Conservation (phyloP, 2,329 filamentous ascomycete species). For the Epichloe hybrida region DNA sequence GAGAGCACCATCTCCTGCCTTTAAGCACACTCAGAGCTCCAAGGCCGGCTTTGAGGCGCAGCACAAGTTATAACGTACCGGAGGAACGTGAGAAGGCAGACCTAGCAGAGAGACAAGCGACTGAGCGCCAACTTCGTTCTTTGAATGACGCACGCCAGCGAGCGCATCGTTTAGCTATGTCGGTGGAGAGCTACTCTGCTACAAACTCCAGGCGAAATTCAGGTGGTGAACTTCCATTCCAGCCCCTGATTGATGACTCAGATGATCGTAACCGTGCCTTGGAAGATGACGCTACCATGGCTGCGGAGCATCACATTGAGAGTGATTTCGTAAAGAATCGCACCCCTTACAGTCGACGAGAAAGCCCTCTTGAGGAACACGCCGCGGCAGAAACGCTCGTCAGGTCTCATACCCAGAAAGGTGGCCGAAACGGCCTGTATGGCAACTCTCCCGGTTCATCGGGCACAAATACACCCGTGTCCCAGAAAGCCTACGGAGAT, state of each 20-base stretch:
- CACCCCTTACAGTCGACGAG: constrained; percentile 14
- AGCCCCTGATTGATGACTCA: constrained; percentile 18
- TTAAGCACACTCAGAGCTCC: constrained; percentile 11
- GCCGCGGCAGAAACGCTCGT: constrained; percentile 22
- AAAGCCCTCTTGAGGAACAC: constrained; percentile 10
- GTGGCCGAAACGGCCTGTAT: constrained; percentile 18
- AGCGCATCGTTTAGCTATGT: constrained; percentile 25
- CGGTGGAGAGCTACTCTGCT: constrained; percentile 25
- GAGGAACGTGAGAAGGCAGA: constrained; percentile 27
- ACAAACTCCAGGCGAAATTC: constrained; percentile 24
- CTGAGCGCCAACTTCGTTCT: constrained; percentile 24
- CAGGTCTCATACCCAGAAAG: constrained; percentile 19
- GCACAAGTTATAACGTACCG: constrained; percentile 29
- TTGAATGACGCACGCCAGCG: constrained; percentile 26
- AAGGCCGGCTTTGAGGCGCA: constrained; percentile 27
- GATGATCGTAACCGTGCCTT: constrained; percentile 11
- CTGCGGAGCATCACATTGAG: constrained; percentile 1
- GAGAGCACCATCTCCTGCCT: constrained; percentile 6
- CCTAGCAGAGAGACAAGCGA: constrained; percentile 23
- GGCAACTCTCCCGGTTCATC: constrained; percentile 16
- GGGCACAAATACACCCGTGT: constrained; percentile 23
- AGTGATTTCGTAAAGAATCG: constrained; percentile 10
- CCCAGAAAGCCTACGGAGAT: constrained; percentile 35
- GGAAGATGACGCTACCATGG: constrained; percentile 9
- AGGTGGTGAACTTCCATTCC: constrained; percentile 20